phyloP scores from a whole-genome alignment of 441 rosid species.

The Syzygium syzygioides region DNA sequence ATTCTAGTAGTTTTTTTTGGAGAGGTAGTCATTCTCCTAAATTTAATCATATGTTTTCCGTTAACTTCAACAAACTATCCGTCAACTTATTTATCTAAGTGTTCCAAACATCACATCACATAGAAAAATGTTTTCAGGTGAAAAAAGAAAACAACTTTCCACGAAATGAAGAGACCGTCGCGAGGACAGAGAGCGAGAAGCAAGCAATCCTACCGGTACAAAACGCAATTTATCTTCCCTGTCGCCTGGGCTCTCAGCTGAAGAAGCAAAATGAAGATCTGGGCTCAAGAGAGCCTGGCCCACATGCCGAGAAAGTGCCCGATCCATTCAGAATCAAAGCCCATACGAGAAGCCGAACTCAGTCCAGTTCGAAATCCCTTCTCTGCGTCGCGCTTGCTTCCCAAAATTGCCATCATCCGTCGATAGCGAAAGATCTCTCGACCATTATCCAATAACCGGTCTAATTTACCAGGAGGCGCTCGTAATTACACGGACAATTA shows the following conservation, averaged over 20 bases:
- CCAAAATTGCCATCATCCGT: too few species aligned
- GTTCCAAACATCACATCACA: not conserved
- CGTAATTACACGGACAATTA: too few species aligned
- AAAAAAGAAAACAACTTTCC: too few species aligned
- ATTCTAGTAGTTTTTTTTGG: not conserved
- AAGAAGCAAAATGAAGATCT: not conserved
- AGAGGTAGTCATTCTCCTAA: accelerated
- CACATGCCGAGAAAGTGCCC: not conserved
- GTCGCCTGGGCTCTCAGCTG: not conserved
- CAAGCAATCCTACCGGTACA: not conserved
- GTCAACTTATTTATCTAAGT: not conserved
- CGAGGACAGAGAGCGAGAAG: not conserved
- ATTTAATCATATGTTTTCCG: too few species aligned
- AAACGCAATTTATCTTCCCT: not conserved
- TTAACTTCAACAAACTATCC: not conserved
- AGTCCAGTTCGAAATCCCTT: too few species aligned
- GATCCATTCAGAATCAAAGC: not conserved
- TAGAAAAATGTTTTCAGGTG: not conserved
- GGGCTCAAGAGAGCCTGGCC: not conserved
- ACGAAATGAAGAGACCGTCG: not conserved
- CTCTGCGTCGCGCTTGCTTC: too few species aligned
- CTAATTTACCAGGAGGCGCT: too few species aligned
- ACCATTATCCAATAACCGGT: too few species aligned
- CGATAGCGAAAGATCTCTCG: too few species aligned
- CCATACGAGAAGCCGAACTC: not conserved